Conservation (phyloP, 2,329 filamentous ascomycete species). For the Ophiostoma quercus region DNA sequence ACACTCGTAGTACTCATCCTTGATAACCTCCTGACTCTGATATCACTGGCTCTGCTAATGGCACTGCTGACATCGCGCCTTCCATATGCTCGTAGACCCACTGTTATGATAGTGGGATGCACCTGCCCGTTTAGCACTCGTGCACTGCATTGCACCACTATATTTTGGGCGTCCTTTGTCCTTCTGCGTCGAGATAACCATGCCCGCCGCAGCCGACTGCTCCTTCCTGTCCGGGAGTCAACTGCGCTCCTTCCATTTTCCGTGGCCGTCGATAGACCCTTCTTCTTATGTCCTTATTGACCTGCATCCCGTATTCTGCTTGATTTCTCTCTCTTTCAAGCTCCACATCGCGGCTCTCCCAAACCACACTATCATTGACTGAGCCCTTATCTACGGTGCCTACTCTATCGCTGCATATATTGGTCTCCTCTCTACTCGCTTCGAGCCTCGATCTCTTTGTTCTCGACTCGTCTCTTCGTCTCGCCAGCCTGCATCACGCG, state of each 20-base stretch:
- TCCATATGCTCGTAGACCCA: not conserved
- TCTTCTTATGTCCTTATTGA: not conserved
- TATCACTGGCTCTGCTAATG: not conserved
- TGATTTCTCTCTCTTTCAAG: not conserved
- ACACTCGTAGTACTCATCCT: not conserved
- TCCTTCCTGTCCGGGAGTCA: not conserved
- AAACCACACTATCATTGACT: not conserved
- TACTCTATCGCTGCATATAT: not conserved
- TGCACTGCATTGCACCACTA: not conserved
- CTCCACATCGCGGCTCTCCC: not conserved
- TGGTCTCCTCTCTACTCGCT: not conserved
- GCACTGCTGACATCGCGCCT: no score
- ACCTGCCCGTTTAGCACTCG: not conserved
- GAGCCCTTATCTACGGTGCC: conserved; percentile 4
- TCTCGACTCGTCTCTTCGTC: not conserved
- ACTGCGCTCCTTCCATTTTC: not conserved
- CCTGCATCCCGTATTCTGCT: not conserved
- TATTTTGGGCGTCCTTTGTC: not conserved
- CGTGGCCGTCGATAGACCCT: not conserved
- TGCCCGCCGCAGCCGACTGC: not conserved
- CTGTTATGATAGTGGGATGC: not conserved
- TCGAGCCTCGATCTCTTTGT: not conserved
- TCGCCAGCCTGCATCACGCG: not conserved
- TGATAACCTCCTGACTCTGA: no score
- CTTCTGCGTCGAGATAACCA: not conserved